Base-by-base conservation (phyloP, 1,284 basidiomycete species). In the Heterobasidion annosum region DNA sequence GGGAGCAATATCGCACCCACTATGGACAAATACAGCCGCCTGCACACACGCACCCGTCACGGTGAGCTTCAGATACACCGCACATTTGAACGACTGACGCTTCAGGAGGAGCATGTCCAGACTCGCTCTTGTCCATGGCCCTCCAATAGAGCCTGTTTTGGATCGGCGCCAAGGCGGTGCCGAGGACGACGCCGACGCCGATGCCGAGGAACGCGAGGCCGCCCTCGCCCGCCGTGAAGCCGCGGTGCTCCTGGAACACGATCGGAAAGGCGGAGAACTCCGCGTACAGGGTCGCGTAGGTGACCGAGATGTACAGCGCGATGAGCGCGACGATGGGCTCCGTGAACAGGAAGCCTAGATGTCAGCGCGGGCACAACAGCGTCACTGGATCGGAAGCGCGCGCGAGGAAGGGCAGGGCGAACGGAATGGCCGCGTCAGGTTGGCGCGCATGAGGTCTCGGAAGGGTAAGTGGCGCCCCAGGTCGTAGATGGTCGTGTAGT, bases 241-340 rank as follows among this genome's bases (percentile, higher is more conserved):
- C 75, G 25, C 79, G 74, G 59, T 78, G 76, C 16, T 76, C 68
- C 61, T 81, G 72, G 65, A 85, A 88, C 7, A 86, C 78, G 57
- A 85, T 82, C 0, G 83, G 78, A 62, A 75, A 82, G 1, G 75
- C 78, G 10, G 81, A 77, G 64, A 85, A 81, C 56, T 81, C 70
- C 9, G 77, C 75, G 60, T 82, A 82, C 0, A 82, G 70, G 9
- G 73, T 80, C 16, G 78, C 78, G 60, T 88, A 88, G 5, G 85
- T 73, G 53, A 87, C 78, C 2, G 82, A 77, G 51, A 83, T 77
- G 68, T 88, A 91, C 45, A 90, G 65, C 0, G 85, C 76, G 19
- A 88, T 70, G 32, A 81, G 70, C 8, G 83, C 68, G 1, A 88
- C 84, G 61, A 90, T 89, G 16, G 82, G 79, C 65, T 90, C 87